A percentile compares a stretch with the other conserved stretches of the same genome.
Evolutionary conservation across 2,329 filamentous ascomycete genomes (phyloP).

Genomic region (Pezizomycotina sp.): DNA sequence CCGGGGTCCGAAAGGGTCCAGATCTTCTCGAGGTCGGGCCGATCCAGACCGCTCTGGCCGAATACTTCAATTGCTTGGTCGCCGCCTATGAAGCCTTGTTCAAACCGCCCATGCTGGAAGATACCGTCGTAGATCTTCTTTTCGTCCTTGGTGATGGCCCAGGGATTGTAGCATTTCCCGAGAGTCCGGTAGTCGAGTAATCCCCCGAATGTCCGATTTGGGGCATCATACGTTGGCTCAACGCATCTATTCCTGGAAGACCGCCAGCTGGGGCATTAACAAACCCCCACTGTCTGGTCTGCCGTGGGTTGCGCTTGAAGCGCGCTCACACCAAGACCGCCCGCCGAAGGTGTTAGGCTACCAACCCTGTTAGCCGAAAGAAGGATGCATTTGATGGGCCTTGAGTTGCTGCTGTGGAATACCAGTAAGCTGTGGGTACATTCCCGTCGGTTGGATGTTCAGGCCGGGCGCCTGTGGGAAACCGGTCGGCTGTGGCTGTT

Average conservation of each 20-base stretch:
- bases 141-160: constrained; percentile 97
- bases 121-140: constrained; percentile 92
- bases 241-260: constrained; percentile 79
- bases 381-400: no score
- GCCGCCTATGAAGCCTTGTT: constrained; percentile 80
- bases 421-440: constrained; percentile 30
- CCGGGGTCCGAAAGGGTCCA: constrained; percentile 91
- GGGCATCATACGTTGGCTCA: constrained; percentile 93
- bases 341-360: no score
- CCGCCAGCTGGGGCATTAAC: constrained; percentile 84
- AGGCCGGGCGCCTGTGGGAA: constrained; percentile 17
- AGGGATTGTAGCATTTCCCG: constrained; percentile 93
- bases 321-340: no score
- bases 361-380: constrained; percentile 56
- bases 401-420: constrained; percentile 56
- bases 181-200: constrained; percentile 71
- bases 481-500: constrained; percentile 32
- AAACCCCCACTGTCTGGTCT: constrained; percentile 88
- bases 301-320: constrained; percentile 92
- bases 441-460: constrained; percentile 9
- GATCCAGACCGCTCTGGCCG: constrained; percentile 84
- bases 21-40: constrained; percentile 73
- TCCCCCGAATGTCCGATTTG: constrained; percentile 69
- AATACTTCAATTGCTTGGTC: constrained; percentile 94
- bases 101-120: constrained; percentile 83